Percentiles rank a stretch among this genome's conserved stretches.
phyloP scores from a whole-genome alignment of 257 asterid genomes.

The Primulina tabacum region DNA sequence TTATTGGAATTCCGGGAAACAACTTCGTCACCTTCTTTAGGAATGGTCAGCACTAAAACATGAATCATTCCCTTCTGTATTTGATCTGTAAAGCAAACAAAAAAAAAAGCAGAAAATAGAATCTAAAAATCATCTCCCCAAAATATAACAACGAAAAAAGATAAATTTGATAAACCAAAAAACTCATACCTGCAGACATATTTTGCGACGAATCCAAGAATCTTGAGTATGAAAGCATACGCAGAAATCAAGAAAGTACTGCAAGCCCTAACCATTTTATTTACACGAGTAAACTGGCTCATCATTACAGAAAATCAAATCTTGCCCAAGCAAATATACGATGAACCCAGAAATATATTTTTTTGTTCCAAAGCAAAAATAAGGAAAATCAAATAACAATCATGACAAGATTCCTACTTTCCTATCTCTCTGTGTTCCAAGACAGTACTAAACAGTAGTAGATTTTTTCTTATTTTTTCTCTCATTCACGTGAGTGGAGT shows the following conservation, averaged over 20 bases:
- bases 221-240: slow-evolving; percentile 34
- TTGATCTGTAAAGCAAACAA: slow-evolving; percentile 39
- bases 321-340: slow-evolving; percentile 29
- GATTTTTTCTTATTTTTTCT: slow-evolving; percentile 10
- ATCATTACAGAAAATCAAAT: slow-evolving; percentile 18
- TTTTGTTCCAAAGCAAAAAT: slow-evolving; percentile 44
- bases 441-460: slow-evolving; percentile 8
- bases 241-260: slow-evolving; percentile 34
- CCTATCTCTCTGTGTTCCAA: background rate
- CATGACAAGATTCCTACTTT: slow-evolving; percentile 2
- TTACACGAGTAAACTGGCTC: slow-evolving; percentile 31
- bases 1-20: slow-evolving; percentile 25
- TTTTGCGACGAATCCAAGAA: slow-evolving; percentile 32
- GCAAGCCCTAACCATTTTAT: slow-evolving; percentile 32
- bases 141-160: background rate
- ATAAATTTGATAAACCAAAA: background rate
- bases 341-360: slow-evolving; percentile 30
- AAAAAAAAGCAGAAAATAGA: background rate
- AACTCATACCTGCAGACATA: slow-evolving; percentile 43
- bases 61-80: slow-evolving; percentile 30
- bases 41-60: slow-evolving; percentile 29
- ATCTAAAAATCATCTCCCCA: background rate
- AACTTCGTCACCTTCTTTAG: slow-evolving; percentile 28
- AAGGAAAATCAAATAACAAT: slow-evolving; percentile 16
- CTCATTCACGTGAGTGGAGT: slow-evolving; percentile 37